These are phyloP conservation scores for Epichloe scottii DNA, from an alignment of 2,329 filamentous ascomycete genomes.

Conservation along the genomic window DNA sequence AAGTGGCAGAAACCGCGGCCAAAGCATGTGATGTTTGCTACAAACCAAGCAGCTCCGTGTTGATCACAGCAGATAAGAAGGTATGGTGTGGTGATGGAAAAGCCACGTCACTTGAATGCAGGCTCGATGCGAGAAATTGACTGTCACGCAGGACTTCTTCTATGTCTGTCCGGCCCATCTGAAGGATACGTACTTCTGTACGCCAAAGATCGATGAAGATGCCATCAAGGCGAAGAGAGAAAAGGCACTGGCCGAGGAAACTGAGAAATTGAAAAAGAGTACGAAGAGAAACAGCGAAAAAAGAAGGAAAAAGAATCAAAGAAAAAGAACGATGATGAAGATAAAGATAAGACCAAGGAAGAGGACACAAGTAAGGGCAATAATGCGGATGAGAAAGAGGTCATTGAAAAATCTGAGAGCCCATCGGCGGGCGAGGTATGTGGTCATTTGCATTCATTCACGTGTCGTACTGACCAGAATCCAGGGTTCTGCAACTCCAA, in stretches of 20 bases:
- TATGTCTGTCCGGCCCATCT: conserved; percentile 78
- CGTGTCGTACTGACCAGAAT: not conserved
- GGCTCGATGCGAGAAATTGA: not conserved
- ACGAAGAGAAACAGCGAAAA: conserved; percentile 58
- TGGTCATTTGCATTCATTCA: not conserved
- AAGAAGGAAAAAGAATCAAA: conserved; percentile 57
- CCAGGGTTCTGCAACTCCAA: conserved; percentile 17
- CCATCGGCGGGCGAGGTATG: conserved; percentile 5
- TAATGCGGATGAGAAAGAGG: conserved; percentile 15
- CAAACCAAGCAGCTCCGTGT: conserved; percentile 73
- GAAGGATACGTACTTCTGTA: conserved; percentile 70
- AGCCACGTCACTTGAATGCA: not conserved
- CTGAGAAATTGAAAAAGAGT: conserved; percentile 58
- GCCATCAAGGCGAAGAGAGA: conserved; percentile 47
- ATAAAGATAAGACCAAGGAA: conserved; percentile 23
- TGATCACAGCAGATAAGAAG: conserved; percentile 84
- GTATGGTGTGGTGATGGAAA: conserved; percentile 29
- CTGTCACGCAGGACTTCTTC: conserved; percentile 57
- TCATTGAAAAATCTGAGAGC: not conserved
- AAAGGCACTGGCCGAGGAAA: conserved; percentile 51
- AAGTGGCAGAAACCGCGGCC: conserved; percentile 70
- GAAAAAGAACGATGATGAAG: conserved; percentile 30
- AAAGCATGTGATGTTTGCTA: conserved; percentile 87
- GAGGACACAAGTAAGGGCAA: conserved; percentile 16
- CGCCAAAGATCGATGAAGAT: conserved; percentile 58